A percentile compares a stretch with the other conserved stretches of the same genome.
Conservation (phyloP, 2,329 filamentous ascomycete species). For the Fusarium miscanthi region DNA sequence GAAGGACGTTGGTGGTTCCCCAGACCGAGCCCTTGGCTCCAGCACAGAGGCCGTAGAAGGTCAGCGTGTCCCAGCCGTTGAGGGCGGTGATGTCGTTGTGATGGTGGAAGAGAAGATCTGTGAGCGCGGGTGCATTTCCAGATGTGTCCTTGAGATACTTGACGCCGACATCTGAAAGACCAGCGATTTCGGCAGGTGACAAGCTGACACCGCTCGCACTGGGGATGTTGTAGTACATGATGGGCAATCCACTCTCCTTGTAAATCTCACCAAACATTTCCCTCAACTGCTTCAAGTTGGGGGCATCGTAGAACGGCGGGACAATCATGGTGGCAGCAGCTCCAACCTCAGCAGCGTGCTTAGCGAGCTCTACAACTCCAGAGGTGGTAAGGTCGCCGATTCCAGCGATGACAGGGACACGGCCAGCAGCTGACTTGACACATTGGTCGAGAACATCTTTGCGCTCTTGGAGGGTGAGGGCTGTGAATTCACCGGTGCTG, state of each 20-base stretch:
- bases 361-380: slow-evolving; percentile 45
- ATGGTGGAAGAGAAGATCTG: slow-evolving; percentile 58
- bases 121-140: slow-evolving; percentile 61
- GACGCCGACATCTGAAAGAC: slow-evolving; percentile 58
- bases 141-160: slow-evolving; percentile 65
- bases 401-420: slow-evolving; percentile 56
- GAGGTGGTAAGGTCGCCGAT: slow-evolving; percentile 57
- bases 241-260: slow-evolving; percentile 53
- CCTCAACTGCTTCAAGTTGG: slow-evolving; percentile 48
- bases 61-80: slow-evolving; percentile 65
- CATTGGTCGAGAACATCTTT: slow-evolving; percentile 55
- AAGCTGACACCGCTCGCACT: slow-evolving; percentile 57
- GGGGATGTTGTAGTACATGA: slow-evolving; percentile 65
- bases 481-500: slow-evolving; percentile 61
- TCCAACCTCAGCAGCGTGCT: slow-evolving; percentile 48
- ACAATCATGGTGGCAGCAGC: slow-evolving; percentile 60
- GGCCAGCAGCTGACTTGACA: slow-evolving; percentile 51
- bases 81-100: slow-evolving; percentile 57
- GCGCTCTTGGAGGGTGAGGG: slow-evolving; percentile 56
- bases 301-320: slow-evolving; percentile 61
- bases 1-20: slow-evolving; percentile 63
- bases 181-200: slow-evolving; percentile 55
- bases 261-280: slow-evolving; percentile 57
- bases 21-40: slow-evolving; percentile 62
- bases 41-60: slow-evolving; percentile 63